Evolutionary conservation across 305 asterid genomes (phyloP), one percentile per base, ranked within the genome.

Genomic region (Vinca major): DNA sequence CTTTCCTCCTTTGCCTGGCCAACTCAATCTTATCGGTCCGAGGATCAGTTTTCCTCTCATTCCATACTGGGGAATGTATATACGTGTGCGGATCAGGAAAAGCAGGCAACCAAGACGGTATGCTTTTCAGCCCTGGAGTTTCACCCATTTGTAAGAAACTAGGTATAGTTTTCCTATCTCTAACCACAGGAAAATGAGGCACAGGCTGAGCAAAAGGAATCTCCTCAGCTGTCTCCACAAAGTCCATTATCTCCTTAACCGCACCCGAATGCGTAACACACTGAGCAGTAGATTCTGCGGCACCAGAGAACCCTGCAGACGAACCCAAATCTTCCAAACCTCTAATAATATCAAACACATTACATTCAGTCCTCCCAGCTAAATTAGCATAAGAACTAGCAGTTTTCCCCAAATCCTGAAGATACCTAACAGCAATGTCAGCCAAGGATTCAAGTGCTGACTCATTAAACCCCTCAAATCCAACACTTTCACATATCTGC

Each of bases 51-150:
- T 68, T 80, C 79, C 99, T 85, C 81, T 89, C 98, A 49, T 94
- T 94, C 99, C 99, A 94, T 13, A 90, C 89, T 9, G 92, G 83
- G 11, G 99, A 80, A 36, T 83, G 71, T 67, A 85, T 66, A 79
- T 89, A 94, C 1, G 98, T 91, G 83, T 94, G 99, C 37, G 87
- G 88, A 78, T 94, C 99, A 11, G 98, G 99, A 80, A 94, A 86
- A 33, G 99, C 97, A 48, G 99, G 98, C 79, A 94, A 80, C 99
- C 99, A 94, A 36, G 81, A 74, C 5, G 99, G 98, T 33, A 94
- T 70, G 69, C 91, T 91, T 80, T 83, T 91, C 68, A 62, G 84
- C 53, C 73, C 67, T 1, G 96, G 95, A 19, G 76, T 79, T 80
- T 94, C 99, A 12, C 85, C 97, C 86, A 91, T 88, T 75, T 86